Evolutionary conservation across 495 filamentous ascomycete species (phyloP).

Genomic region (Talaromyces proteolyticus): DNA sequence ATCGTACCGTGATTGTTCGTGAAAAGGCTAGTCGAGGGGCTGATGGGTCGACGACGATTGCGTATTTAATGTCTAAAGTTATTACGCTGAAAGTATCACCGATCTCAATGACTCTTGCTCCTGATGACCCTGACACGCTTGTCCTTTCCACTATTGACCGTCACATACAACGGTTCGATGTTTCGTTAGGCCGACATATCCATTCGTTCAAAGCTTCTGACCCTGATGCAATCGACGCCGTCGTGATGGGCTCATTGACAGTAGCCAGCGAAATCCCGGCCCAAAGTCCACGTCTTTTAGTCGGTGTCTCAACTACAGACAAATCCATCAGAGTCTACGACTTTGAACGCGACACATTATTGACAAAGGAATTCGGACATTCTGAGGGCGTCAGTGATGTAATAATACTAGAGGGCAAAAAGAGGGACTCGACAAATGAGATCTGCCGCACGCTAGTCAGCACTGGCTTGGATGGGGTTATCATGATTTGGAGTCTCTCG

Average conservation of each 20-base stretch:
- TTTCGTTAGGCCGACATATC: slow-evolving; percentile 62
- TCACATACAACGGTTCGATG: slow-evolving; percentile 69
- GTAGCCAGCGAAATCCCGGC: slow-evolving; percentile 34
- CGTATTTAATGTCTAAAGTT: slow-evolving; percentile 67
- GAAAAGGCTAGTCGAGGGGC: slow-evolving; percentile 63
- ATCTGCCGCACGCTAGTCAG: slow-evolving; percentile 55
- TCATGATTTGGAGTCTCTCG: slow-evolving; percentile 76
- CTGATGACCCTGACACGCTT: slow-evolving; percentile 53
- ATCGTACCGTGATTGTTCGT: slow-evolving; percentile 76
- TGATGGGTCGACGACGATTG: slow-evolving; percentile 58
- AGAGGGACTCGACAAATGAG: slow-evolving; percentile 32
- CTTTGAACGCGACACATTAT: slow-evolving; percentile 62
- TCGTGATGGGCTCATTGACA: slow-evolving; percentile 72
- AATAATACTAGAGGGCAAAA: slow-evolving; percentile 53
- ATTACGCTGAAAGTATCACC: slow-evolving; percentile 83
- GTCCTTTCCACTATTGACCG: slow-evolving; percentile 80
- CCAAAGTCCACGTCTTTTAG: slow-evolving; percentile 50
- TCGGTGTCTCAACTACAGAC: slow-evolving; percentile 85
- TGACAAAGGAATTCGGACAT: slow-evolving; percentile 89
- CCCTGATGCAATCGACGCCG: slow-evolving; percentile 69
- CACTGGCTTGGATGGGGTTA: slow-evolving; percentile 74
- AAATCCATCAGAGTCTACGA: slow-evolving; percentile 93
- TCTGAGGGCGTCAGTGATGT: slow-evolving; percentile 86
- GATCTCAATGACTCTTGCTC: slow-evolving; percentile 66
- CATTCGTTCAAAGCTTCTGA: slow-evolving; percentile 78